Evolutionary conservation across 2,329 filamentous ascomycete genomes (phyloP).

Genomic region (Fusarium staphyleae): DNA sequence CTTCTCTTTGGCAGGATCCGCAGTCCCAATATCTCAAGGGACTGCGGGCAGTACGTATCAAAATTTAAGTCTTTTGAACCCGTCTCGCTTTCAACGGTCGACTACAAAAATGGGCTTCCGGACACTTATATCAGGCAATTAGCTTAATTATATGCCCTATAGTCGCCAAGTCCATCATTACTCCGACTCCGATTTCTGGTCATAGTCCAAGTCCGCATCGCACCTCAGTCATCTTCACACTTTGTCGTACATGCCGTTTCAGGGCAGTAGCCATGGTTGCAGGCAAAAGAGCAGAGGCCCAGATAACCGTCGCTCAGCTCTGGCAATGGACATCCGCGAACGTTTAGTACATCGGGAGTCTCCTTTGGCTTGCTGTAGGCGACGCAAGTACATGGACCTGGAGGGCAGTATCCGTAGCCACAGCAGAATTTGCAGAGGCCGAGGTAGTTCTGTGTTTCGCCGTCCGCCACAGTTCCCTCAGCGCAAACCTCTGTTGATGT

Average conservation of each 20-base stretch:
- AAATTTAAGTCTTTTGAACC: too few relatives aligned
- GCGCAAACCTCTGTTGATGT: slow-evolving; percentile 10
- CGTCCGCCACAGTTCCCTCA: slow-evolving; percentile 12
- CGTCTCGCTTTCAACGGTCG: too few relatives aligned
- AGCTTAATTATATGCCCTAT: too few relatives aligned
- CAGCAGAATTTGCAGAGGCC: slow-evolving; percentile 23
- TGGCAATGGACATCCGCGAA: slow-evolving; percentile 6
- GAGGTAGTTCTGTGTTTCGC: slow-evolving; percentile 18
- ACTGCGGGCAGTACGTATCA: too few relatives aligned
- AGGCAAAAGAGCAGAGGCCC: slow-evolving; percentile 15
- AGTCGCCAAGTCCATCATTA: too few relatives aligned
- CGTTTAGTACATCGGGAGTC: background rate
- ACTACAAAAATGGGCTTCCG: too few relatives aligned
- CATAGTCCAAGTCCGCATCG: too few relatives aligned
- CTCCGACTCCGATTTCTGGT: too few relatives aligned
- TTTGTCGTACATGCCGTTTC: background rate
- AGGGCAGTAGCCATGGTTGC: slow-evolving; percentile 20
- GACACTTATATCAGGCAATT: too few relatives aligned
- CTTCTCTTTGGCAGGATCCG: too few relatives aligned
- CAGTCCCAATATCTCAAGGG: too few relatives aligned
- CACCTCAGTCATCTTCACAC: too few relatives aligned
- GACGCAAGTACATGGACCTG: slow-evolving; percentile 11
- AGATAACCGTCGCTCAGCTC: slow-evolving; percentile 6
- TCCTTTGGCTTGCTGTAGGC: background rate
- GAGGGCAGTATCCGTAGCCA: slow-evolving; percentile 22